Percentiles rank a stretch among this genome's conserved stretches.
Conservation (phyloP, 1,139 yeast species). For the Hyphopichia pseudoburtonii region DNA sequence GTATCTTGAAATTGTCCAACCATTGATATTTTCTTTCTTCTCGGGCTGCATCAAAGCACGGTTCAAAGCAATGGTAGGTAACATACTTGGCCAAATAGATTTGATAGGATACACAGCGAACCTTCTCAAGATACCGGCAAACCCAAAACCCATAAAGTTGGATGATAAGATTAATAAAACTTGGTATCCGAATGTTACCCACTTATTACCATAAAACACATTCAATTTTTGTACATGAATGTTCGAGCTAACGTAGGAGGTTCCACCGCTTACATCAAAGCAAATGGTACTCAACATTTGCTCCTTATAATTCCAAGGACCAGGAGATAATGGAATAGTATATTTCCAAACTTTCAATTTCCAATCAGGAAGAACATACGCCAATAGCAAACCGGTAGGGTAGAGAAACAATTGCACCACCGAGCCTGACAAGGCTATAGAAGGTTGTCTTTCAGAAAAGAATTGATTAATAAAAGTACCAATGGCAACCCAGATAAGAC, state of each 20-base stretch:
- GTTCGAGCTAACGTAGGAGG: conserved; percentile 21
- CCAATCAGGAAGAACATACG: conserved; percentile 20
- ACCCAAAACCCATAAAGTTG: conserved; percentile 61
- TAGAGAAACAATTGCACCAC: conserved; percentile 27
- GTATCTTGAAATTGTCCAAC: conserved; percentile 36
- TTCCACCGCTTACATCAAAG: conserved; percentile 17
- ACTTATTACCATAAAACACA: conserved; percentile 22
- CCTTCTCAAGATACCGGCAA: conserved; percentile 60
- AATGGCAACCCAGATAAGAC: conserved; percentile 49
- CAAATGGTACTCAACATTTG: conserved; percentile 30
- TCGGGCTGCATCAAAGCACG: conserved; percentile 49
- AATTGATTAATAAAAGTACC: conserved; percentile 12
- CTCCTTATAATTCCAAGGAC: conserved; percentile 30
- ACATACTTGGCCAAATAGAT: conserved; percentile 56
- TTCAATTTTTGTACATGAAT: conserved; percentile 19
- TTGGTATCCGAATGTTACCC: conserved; percentile 54
- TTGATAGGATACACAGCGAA: conserved; percentile 57
- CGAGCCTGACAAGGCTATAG: conserved; percentile 10
- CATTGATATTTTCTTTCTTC: conserved; percentile 37
- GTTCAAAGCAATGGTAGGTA: conserved; percentile 57
- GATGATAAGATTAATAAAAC: conserved; percentile 50
- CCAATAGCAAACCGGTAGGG: conserved; percentile 22
- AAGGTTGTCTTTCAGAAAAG: conserved; percentile 11
- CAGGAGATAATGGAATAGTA: conserved; percentile 22
- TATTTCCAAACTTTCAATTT: conserved; percentile 13